Percentiles rank a stretch among this genome's conserved stretches.
Evolutionary conservation across 2,329 filamentous ascomycete genomes (phyloP).

Genomic region (Decorospora gaudefroyi): DNA sequence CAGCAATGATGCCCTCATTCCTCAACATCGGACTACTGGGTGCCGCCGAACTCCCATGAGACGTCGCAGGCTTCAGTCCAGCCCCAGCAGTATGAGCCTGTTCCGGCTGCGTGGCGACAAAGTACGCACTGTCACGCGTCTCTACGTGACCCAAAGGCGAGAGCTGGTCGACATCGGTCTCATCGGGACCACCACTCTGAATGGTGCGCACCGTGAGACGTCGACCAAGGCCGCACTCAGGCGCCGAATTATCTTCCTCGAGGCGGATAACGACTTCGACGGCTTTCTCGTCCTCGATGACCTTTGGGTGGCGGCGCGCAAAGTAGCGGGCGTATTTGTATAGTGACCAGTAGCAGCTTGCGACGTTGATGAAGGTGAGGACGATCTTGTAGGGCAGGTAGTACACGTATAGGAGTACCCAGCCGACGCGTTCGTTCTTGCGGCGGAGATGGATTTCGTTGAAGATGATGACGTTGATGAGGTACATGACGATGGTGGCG

Average conservation of each 20-base stretch:
- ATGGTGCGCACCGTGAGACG: constrained; percentile 31
- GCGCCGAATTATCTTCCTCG: constrained; percentile 22
- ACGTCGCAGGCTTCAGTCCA: not conserved
- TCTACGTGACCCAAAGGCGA: not conserved
- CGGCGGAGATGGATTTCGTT: constrained; percentile 55
- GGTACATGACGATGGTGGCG: constrained; percentile 51
- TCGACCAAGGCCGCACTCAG: constrained; percentile 22
- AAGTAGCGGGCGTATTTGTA: constrained; percentile 56
- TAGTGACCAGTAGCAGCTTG: constrained; percentile 44
- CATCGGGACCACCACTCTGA: constrained; percentile 2
- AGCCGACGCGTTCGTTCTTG: constrained; percentile 52
- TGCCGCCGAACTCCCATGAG: not conserved
- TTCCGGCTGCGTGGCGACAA: constrained; percentile 1
- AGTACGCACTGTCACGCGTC: not conserved
- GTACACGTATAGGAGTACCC: constrained; percentile 48
- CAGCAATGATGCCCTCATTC: constrained; percentile 7
- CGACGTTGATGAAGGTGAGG: constrained; percentile 53
- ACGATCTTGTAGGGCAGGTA: constrained; percentile 53
- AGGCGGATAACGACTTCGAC: constrained; percentile 36
- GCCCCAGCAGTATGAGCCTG: constrained; percentile 1
- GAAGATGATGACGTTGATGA: constrained; percentile 53
- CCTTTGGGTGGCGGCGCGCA: constrained; percentile 54
- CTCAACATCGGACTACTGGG: constrained; percentile 2
- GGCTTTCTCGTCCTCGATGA: constrained; percentile 55
- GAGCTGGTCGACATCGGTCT: not conserved